Evolutionary conservation across 495 filamentous ascomycete species (phyloP).

Genomic region (Penicillium nucicola): DNA sequence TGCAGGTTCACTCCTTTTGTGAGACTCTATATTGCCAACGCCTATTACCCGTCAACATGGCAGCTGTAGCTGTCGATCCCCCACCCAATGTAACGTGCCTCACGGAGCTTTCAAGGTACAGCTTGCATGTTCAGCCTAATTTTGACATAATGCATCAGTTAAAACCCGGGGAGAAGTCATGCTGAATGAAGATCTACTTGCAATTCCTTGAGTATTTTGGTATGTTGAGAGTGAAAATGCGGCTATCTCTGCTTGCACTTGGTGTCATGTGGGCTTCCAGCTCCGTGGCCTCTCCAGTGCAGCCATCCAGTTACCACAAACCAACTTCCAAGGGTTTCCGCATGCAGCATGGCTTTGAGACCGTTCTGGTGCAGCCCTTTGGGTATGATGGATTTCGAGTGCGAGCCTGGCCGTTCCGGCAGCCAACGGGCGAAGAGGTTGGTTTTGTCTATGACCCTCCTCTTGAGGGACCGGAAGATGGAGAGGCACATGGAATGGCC

Average conservation of each 20-base stretch:
- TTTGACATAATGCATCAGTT: neutral
- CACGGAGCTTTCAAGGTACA: neutral
- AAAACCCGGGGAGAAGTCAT: neutral
- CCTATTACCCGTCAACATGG: neutral
- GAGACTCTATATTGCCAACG: neutral
- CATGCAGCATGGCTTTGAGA: conserved; percentile 30
- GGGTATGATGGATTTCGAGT: conserved; percentile 31
- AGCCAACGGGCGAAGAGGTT: conserved; percentile 23
- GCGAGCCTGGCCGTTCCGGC: conserved; percentile 27
- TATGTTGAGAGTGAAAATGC: conserved; percentile 1
- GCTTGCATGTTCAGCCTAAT: neutral
- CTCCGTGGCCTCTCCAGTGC: neutral
- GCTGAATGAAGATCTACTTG: neutral
- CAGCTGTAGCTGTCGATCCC: conserved; percentile 4
- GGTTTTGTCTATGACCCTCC: conserved; percentile 30
- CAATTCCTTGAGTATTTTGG: neutral
- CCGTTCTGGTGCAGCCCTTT: conserved; percentile 27
- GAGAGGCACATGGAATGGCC: conserved; percentile 17
- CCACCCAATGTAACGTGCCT: neutral
- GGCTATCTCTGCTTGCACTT: neutral
- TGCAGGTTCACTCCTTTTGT: neutral
- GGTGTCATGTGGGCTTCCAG: neutral
- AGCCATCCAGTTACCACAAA: conserved; percentile 7
- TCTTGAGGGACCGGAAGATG: conserved; percentile 26
- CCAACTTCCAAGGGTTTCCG: conserved; percentile 24